Conservation (phyloP, 192 early-diverging fungal species). For the Linnemannia zychae region DNA sequence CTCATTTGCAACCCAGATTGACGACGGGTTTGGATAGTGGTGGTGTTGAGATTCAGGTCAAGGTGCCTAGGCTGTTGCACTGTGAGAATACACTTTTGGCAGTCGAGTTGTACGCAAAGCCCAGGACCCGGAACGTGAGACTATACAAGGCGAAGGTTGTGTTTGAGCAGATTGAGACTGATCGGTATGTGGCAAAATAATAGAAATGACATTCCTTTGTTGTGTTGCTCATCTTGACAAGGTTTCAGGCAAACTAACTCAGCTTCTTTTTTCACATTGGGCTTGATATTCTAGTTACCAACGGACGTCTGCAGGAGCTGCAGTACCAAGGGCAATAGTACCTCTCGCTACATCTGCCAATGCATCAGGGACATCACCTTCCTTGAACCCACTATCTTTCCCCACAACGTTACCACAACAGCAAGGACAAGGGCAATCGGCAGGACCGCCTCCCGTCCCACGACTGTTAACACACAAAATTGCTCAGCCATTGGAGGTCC, state of each 20-base stretch:
- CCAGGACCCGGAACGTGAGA: conserved; percentile 47
- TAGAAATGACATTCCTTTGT: not conserved
- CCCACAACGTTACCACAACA: conserved; percentile 8
- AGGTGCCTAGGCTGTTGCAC: conserved; percentile 40
- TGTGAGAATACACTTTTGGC: conserved; percentile 51
- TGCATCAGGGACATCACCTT: conserved; percentile 17
- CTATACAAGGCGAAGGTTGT: conserved; percentile 46
- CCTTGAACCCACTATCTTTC: not conserved
- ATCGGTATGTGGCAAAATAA: conserved; percentile 38
- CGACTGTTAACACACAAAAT: conserved; percentile 37
- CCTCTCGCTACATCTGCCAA: conserved; percentile 8
- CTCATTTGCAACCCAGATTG: conserved; percentile 38
- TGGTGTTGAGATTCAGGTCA: conserved; percentile 51
- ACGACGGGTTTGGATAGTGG: conserved; percentile 43
- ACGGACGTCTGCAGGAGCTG: conserved; percentile 10
- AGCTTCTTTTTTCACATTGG: not conserved
- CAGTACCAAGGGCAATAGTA: conserved; percentile 31
- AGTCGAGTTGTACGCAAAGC: conserved; percentile 42
- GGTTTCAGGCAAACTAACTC: too few species aligned
- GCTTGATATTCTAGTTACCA: conserved; percentile 24
- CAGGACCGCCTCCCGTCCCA: conserved; percentile 42
- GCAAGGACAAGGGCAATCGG: not conserved
- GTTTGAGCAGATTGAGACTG: conserved; percentile 55
- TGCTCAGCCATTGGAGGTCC: conserved; percentile 40
- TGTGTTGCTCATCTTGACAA: too few species aligned